A percentile compares a stretch with the other conserved stretches of the same genome.
Conservation (phyloP, 1,139 yeast genomes). For the Geotrichum carabidarum region DNA sequence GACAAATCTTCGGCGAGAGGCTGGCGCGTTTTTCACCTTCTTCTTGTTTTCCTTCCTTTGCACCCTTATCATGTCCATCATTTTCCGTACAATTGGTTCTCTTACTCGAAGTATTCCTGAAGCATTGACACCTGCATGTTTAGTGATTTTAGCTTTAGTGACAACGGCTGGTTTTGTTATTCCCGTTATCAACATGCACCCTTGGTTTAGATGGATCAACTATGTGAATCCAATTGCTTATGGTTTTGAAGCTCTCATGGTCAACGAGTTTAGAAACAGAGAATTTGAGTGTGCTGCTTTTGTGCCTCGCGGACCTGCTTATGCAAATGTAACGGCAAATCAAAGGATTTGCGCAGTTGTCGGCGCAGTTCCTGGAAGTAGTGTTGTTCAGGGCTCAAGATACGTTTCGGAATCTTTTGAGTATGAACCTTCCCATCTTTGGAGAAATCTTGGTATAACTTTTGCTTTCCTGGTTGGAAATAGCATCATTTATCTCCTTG, state of each 20-base stretch:
- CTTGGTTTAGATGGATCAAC: slow-evolving; percentile 79
- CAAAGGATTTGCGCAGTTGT: slow-evolving; percentile 56
- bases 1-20: slow-evolving; percentile 58
- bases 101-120: slow-evolving; percentile 53
- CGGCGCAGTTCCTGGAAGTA: slow-evolving; percentile 57
- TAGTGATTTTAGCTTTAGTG: slow-evolving; percentile 53
- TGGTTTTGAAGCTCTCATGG: slow-evolving; percentile 62
- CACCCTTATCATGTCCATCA: slow-evolving; percentile 62
- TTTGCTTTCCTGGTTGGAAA: slow-evolving; percentile 54
- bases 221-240: slow-evolving; percentile 68
- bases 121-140: slow-evolving; percentile 70
- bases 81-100: slow-evolving; percentile 69
- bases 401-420: slow-evolving; percentile 47
- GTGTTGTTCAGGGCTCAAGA: slow-evolving; percentile 51
- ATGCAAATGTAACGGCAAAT: slow-evolving; percentile 39
- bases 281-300: slow-evolving; percentile 42
- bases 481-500: slow-evolving; percentile 49
- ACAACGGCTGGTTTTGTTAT: slow-evolving; percentile 70
- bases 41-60: slow-evolving; percentile 50
- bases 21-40: slow-evolving; percentile 68
- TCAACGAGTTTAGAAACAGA: slow-evolving; percentile 52
- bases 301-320: slow-evolving; percentile 52
- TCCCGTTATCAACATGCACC: slow-evolving; percentile 61
- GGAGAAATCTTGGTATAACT: slow-evolving; percentile 81
- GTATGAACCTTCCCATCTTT: slow-evolving; percentile 56